Base-by-base conservation (phyloP, 129 eudicot genomes). In the Sambucus nigra region DNA sequence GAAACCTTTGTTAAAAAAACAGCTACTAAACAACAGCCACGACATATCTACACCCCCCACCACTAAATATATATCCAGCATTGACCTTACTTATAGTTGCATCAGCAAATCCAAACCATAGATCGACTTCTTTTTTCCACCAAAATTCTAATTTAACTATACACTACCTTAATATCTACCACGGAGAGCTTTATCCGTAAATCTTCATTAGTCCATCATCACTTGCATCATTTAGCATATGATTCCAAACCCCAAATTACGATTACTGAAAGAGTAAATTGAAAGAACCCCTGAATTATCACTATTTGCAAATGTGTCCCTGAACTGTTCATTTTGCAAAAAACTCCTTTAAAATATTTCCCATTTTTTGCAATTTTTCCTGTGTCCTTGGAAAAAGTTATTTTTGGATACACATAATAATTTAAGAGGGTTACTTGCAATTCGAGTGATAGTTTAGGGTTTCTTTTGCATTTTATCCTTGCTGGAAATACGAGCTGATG, bases 401-500 rank as follows among this genome's bases (percentile, higher is more conserved):
- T n/a, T n/a, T n/a, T n/a, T n/a, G n/a, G n/a, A n/a, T n/a, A n/a
- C n/a, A n/a, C n/a, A n/a, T n/a, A n/a, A n/a, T n/a, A n/a, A n/a
- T n/a, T n/a, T n/a, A n/a, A n/a, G n/a, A n/a, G n/a, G n/a, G n/a
- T n/a, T n/a, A n/a, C n/a, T 58, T 55, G 56, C 44, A 28, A 16
- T 21, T 17, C 32, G 17, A 11, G 9, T 7, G 28, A 20, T n/a
- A n/a, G n/a, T n/a, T n/a, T n/a, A n/a, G n/a, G n/a, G n/a, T n/a
- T n/a, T n/a, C n/a, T n/a, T n/a, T 46, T 14, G 9, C 25, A 4
- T 4, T n/a, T 20, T 46, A 17, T 46, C 11, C 8, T 15, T 8
- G 16, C 51, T 21, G 49, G 53, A 79, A 73, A 61, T 92, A 86
- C 7, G 99, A 92, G 71, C 81, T 69, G 48, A 61, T 40, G 62